Evolutionary conservation across 1,284 basidiomycete genomes (phyloP).

Genomic region (Tilletia indica): DNA sequence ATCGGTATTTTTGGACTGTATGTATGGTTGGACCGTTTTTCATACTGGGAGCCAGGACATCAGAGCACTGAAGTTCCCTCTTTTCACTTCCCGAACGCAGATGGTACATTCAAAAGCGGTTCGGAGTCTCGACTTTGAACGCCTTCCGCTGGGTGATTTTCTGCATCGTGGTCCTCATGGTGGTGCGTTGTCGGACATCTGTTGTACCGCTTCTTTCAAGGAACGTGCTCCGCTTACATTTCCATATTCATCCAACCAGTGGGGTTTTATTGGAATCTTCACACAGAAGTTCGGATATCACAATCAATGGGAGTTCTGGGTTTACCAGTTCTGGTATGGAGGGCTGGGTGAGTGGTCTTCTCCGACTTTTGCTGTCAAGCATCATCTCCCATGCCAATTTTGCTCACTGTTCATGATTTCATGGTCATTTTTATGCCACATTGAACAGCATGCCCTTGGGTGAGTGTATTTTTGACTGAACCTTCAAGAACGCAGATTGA

Average conservation of each 20-base stretch:
- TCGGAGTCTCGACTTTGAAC: constrained; percentile 66
- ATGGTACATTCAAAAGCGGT: constrained; percentile 76
- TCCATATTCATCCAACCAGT: constrained; percentile 24
- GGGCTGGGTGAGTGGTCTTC: neutral
- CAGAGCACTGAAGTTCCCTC: neutral
- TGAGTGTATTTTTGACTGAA: neutral
- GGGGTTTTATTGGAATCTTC: constrained; percentile 58
- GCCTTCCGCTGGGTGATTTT: constrained; percentile 73
- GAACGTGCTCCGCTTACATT: constrained; percentile 9
- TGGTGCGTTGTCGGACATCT: constrained; percentile 80
- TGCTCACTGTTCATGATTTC: no score
- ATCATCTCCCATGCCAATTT: no score
- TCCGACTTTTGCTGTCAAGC: constrained; percentile 56
- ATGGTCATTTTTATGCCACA: no score
- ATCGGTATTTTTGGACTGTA: constrained; percentile 64
- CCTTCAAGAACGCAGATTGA: neutral
- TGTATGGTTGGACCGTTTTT: neutral
- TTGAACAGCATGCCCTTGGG: constrained; percentile 69
- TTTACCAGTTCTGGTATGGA: constrained; percentile 76
- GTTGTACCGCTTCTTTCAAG: constrained; percentile 69
- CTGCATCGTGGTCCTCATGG: constrained; percentile 71
- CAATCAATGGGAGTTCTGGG: constrained; percentile 80
- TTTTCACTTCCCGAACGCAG: constrained; percentile 55
- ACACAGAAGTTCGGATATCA: constrained; percentile 56
- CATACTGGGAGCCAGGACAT: neutral